These are phyloP conservation scores for Wickerhamomyces hampshirensis DNA, from an alignment of 805 yeast species.

Conservation along the genomic window DNA sequence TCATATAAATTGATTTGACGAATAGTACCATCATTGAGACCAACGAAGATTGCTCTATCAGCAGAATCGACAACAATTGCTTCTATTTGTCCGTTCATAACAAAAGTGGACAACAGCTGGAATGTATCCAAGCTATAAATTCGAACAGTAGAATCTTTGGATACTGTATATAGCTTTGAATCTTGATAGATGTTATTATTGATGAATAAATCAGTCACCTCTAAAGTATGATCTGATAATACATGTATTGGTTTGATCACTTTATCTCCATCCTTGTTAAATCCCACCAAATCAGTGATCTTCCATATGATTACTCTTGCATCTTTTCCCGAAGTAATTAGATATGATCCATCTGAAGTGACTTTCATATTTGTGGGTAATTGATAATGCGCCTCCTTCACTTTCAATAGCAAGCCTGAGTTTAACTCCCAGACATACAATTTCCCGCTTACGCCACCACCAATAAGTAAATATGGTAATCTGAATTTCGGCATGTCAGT, in stretches of 20 bases:
- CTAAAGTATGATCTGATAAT: slow-evolving; percentile 51
- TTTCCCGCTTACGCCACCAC: slow-evolving; percentile 71
- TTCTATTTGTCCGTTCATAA: slow-evolving; percentile 54
- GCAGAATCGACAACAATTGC: slow-evolving; percentile 72
- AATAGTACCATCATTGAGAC: slow-evolving; percentile 59
- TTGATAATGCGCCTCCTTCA: slow-evolving; percentile 83
- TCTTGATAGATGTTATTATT: slow-evolving; percentile 53
- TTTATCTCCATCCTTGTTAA: slow-evolving; percentile 28
- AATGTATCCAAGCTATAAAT: slow-evolving; percentile 49
- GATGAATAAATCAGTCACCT: slow-evolving; percentile 44
- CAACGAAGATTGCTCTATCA: slow-evolving; percentile 68
- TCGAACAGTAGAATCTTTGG: slow-evolving; percentile 71
- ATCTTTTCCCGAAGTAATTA: slow-evolving; percentile 78
- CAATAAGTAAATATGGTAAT: slow-evolving; percentile 63
- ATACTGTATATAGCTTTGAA: slow-evolving; percentile 58
- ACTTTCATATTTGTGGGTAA: slow-evolving; percentile 55
- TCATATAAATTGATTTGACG: slow-evolving; percentile 49
- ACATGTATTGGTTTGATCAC: slow-evolving; percentile 51
- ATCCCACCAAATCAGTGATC: slow-evolving; percentile 49
- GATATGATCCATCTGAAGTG: slow-evolving; percentile 55
- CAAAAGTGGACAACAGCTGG: slow-evolving; percentile 62
- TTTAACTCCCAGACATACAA: slow-evolving; percentile 80
- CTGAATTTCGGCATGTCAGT: slow-evolving; percentile 35
- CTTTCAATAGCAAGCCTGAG: slow-evolving; percentile 70
- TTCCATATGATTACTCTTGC: slow-evolving; percentile 77